A percentile compares a stretch with the other conserved stretches of the same genome.
Conservation (phyloP, 257 asterid species). For the Ilex asprella region DNA sequence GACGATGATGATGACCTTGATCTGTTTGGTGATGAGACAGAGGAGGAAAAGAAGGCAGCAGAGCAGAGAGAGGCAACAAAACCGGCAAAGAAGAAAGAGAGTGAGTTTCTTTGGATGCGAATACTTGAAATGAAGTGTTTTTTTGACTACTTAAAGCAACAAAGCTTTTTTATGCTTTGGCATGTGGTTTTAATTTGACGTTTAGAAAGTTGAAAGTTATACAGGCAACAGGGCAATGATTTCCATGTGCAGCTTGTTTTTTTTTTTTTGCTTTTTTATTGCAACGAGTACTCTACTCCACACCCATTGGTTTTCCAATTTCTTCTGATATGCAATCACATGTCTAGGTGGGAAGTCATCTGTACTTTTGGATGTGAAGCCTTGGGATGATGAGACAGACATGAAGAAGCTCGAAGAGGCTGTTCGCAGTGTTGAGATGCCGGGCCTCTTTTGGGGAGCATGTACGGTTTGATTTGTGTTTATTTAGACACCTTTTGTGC, state of each 20-base stretch:
- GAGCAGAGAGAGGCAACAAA: slow-evolving; percentile 81
- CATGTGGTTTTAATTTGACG: no score
- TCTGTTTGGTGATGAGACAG: slow-evolving; percentile 94
- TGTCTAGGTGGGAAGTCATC: slow-evolving; percentile 89
- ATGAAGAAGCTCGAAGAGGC: slow-evolving; percentile 88
- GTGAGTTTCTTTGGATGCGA: slow-evolving; percentile 33
- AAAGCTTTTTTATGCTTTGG: not conserved
- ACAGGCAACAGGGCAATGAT: not conserved
- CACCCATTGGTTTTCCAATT: not conserved
- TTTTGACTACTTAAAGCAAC: no score
- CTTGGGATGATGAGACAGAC: slow-evolving; percentile 99
- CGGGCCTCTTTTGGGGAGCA: slow-evolving; percentile 97
- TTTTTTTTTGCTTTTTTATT: no score
- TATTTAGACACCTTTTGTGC: not conserved
- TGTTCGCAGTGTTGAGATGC: slow-evolving; percentile 61
- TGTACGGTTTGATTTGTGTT: slow-evolving; percentile 36
- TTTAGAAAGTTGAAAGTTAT: not conserved
- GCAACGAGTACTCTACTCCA: no score
- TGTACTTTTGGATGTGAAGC: slow-evolving; percentile 85
- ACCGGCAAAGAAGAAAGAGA: slow-evolving; percentile 86
- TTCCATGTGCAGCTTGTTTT: no score
- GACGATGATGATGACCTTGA: slow-evolving; percentile 80
- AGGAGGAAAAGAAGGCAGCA: slow-evolving; percentile 96
- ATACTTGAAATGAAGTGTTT: not conserved
- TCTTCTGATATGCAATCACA: not conserved